Percentiles rank a stretch among this genome's conserved stretches.
Conservation (phyloP, 345 rosid species). For the Fremontodendron californicum region DNA sequence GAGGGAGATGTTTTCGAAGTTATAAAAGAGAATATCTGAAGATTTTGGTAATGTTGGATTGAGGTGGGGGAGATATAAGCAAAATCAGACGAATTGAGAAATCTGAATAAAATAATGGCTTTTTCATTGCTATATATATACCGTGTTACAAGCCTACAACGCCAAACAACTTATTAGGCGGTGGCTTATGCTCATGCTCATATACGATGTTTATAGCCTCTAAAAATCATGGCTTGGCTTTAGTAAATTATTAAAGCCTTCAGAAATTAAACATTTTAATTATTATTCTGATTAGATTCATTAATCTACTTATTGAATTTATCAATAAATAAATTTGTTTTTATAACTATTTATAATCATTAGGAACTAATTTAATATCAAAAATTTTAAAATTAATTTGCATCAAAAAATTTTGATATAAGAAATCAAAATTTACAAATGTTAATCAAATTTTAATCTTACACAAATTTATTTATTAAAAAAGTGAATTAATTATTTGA, state of each 20-base stretch:
- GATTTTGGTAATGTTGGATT: constrained; percentile 1
- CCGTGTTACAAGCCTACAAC: background rate
- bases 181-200: background rate
- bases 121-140: background rate
- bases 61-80: background rate
- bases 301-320: background rate
- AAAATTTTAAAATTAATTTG: no score
- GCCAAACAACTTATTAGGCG: background rate
- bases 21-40: constrained; percentile 2
- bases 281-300: background rate
- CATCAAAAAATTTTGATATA: no score
- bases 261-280: background rate
- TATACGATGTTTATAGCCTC: background rate
- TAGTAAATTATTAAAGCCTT: background rate
- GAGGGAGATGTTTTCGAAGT: background rate
- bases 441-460: no score
- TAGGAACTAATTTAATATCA: no score
- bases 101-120: constrained; percentile 4
- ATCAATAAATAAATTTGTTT: background rate
- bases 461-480: no score
- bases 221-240: background rate
- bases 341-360: no score
- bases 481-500: no score
- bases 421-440: no score
- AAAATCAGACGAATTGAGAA: background rate